Conservation (phyloP, 1,284 basidiomycete species). For the Ustilago xerochloae region DNA sequence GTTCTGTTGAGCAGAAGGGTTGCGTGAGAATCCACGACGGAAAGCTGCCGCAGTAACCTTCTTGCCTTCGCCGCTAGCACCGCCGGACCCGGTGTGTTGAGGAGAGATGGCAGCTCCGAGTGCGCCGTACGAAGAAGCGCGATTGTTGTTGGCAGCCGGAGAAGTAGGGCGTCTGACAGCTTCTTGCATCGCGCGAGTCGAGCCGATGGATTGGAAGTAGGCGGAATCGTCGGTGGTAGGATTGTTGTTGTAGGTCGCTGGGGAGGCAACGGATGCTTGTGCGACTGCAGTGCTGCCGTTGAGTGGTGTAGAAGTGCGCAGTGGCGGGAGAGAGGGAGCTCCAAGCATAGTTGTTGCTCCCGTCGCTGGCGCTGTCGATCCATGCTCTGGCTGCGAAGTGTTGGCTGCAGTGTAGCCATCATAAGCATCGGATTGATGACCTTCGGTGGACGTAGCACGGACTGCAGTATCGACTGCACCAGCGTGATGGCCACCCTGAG, state of each 20-base stretch:
- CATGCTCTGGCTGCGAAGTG: constrained; percentile 9
- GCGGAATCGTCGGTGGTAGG: constrained; percentile 34
- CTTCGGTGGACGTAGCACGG: constrained; percentile 21
- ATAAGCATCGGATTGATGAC: constrained; percentile 40
- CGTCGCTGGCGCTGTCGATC: neutral
- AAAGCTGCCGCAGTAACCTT: constrained; percentile 64
- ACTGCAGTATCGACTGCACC: neutral
- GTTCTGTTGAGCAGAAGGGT: constrained; percentile 40
- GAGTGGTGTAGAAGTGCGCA: constrained; percentile 45
- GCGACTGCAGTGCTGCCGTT: constrained; percentile 12
- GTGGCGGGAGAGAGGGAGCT: constrained; percentile 49
- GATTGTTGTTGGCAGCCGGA: constrained; percentile 6
- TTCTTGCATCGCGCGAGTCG: constrained; percentile 57
- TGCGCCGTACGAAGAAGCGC: constrained; percentile 35
- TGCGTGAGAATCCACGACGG: constrained; percentile 55
- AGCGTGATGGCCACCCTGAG: constrained; percentile 22
- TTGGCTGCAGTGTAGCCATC: constrained; percentile 28
- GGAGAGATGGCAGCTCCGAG: constrained; percentile 8
- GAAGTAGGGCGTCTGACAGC: constrained; percentile 52
- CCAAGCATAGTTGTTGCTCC: constrained; percentile 23
- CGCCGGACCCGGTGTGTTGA: neutral
- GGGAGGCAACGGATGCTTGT: constrained; percentile 13
- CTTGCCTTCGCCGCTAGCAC: constrained; percentile 40
- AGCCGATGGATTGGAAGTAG: constrained; percentile 59
- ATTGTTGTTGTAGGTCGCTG: constrained; percentile 28